Conservation (phyloP, 805 yeast species). For the Candida khao-thaluensis region DNA sequence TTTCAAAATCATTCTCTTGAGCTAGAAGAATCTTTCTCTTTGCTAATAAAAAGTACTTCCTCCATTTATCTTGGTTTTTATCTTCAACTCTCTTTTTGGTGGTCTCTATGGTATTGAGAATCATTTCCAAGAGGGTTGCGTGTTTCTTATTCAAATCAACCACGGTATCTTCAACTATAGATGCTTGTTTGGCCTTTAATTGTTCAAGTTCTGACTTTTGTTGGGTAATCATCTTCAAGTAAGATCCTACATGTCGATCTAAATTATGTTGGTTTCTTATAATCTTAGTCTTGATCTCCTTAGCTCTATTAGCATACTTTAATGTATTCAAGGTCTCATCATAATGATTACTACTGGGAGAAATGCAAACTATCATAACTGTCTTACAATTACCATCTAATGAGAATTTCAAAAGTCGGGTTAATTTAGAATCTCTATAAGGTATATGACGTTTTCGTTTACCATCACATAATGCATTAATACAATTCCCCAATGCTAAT, state of each 20-base stretch:
- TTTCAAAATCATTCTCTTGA: constrained; percentile 40
- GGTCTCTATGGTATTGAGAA: constrained; percentile 43
- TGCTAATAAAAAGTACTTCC: constrained; percentile 43
- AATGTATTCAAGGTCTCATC: constrained; percentile 92
- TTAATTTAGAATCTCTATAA: constrained; percentile 85
- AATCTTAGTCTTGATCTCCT: constrained; percentile 81
- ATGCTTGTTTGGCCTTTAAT: constrained; percentile 53
- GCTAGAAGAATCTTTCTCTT: constrained; percentile 46
- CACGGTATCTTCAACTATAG: constrained; percentile 39
- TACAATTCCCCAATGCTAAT: constrained; percentile 89
- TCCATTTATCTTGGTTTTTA: constrained; percentile 45
- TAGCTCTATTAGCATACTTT: constrained; percentile 89
- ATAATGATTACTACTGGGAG: constrained; percentile 83
- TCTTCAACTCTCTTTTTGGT: constrained; percentile 41
- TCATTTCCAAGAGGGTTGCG: constrained; percentile 37
- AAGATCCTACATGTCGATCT: constrained; percentile 82
- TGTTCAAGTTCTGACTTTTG: constrained; percentile 74
- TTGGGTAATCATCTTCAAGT: constrained; percentile 78
- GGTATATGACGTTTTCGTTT: constrained; percentile 74
- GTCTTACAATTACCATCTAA: constrained; percentile 94
- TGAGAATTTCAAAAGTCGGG: constrained; percentile 82
- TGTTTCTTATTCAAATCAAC: constrained; percentile 32
- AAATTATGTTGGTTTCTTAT: constrained; percentile 71
- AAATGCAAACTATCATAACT: constrained; percentile 91
- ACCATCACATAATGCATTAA: constrained; percentile 83